Conservation (phyloP, 257 asterid genomes). For the Nicotiana tomentosiformis region DNA sequence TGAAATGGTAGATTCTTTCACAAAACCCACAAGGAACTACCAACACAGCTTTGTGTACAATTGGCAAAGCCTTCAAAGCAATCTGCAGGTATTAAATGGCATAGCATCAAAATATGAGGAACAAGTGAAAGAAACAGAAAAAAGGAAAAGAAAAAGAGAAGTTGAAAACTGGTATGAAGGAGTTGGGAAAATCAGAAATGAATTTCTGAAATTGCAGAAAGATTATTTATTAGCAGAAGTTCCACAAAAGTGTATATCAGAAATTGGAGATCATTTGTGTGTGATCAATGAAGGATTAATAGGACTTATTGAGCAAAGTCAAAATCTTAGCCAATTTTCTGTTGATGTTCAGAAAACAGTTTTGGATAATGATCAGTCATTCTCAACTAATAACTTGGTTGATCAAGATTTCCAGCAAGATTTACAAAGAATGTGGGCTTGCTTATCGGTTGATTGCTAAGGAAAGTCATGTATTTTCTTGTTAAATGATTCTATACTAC, state of each 20-base stretch:
- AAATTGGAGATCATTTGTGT: not conserved
- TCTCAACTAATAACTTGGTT: no score
- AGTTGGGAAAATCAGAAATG: not conserved
- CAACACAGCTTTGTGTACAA: not conserved
- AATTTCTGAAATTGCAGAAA: not conserved
- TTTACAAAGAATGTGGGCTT: constrained; percentile 10
- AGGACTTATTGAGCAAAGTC: not conserved
- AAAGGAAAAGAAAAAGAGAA: not conserved
- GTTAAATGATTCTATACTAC: not conserved
- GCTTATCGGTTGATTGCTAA: not conserved
- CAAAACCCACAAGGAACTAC: not conserved
- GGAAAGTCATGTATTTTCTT: not conserved
- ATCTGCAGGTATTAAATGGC: not conserved
- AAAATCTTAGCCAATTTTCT: not conserved
- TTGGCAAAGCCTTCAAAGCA: not conserved
- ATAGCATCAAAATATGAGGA: not conserved
- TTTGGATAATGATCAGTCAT: not conserved
- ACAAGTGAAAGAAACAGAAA: not conserved
- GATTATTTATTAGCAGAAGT: not conserved
- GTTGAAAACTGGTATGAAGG: not conserved
- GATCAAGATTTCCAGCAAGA: not conserved
- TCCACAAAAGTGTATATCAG: not conserved
- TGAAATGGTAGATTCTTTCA: not conserved
- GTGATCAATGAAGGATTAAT: not conserved
- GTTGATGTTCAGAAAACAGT: not conserved